Percentiles rank a stretch among this genome's conserved stretches.
These are phyloP conservation scores for Tympanopsis confertula DNA, from an alignment of 2,329 filamentous ascomycete species.

Conservation along the genomic window DNA sequence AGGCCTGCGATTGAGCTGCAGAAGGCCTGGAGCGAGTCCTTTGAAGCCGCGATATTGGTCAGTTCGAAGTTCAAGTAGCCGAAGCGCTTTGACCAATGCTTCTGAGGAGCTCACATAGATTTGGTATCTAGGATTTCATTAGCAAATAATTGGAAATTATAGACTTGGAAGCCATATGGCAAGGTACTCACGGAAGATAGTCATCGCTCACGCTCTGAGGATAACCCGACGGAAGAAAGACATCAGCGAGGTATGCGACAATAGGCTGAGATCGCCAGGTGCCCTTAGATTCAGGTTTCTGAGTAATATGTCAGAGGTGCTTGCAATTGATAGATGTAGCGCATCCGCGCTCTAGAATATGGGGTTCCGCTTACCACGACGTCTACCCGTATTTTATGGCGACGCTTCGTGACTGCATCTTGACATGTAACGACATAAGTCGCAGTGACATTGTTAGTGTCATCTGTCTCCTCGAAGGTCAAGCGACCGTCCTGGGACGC, in stretches of 20 bases:
- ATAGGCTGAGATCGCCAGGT: too few relatives aligned
- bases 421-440: slow-evolving; percentile 38
- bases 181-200: slow-evolving; percentile 44
- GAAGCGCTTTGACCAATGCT: neutral
- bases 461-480: slow-evolving; percentile 20
- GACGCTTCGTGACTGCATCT: too few relatives aligned
- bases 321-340: too few relatives aligned
- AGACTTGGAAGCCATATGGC: neutral
- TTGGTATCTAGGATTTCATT: slow-evolving; percentile 40
- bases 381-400: too few relatives aligned
- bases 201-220: slow-evolving; percentile 61
- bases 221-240: slow-evolving; percentile 59
- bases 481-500: neutral
- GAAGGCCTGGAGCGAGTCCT: slow-evolving; percentile 55
- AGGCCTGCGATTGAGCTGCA: slow-evolving; percentile 53
- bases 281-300: too few relatives aligned
- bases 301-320: too few relatives aligned
- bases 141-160: slow-evolving; percentile 1
- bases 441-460: slow-evolving; percentile 31
- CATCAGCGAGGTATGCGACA: slow-evolving; percentile 36
- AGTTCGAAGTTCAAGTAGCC: slow-evolving; percentile 1
- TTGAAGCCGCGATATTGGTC: neutral
- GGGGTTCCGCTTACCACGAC: too few relatives aligned
- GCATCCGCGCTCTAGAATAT: too few relatives aligned
- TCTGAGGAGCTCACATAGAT: slow-evolving; percentile 41